These are phyloP conservation scores for Pulveroboletus sp. DNA, from an alignment of 768 basidiomycete species.

Conservation along the genomic window DNA sequence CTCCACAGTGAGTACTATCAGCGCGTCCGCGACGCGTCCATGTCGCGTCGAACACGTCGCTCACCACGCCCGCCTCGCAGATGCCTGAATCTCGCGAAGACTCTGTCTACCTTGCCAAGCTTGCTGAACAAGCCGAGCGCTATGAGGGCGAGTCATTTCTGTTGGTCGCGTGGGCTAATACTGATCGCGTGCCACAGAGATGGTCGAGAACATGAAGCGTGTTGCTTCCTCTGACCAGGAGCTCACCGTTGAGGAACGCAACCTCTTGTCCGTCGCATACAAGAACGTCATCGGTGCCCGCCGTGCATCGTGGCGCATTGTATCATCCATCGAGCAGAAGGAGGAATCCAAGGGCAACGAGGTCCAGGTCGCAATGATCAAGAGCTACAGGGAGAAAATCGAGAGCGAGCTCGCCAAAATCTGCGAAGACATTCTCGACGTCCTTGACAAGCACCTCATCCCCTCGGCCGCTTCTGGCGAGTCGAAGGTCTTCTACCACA, in stretches of 20 bases:
- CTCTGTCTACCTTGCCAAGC: conserved; percentile 99
- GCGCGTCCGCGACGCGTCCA: conserved; percentile 41
- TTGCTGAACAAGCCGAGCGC: conserved; percentile 99
- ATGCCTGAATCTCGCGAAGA: conserved; percentile 88
- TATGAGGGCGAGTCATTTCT: conserved; percentile 73
- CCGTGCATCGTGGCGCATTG: conserved; percentile 96
- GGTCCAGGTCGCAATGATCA: conserved; percentile 95
- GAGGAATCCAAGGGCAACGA: conserved; percentile 99
- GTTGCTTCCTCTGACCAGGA: conserved; percentile 98
- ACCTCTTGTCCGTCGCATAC: conserved; percentile 96
- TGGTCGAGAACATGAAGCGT: conserved; percentile 99
- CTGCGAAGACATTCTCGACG: conserved; percentile 97
- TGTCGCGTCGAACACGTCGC: conserved; percentile 20
- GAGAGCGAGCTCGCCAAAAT: conserved; percentile 96
- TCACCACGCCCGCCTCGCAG: conserved; percentile 34
- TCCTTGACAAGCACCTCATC: conserved; percentile 97
- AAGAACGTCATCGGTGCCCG: conserved; percentile 99
- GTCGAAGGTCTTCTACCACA: conserved; percentile 99
- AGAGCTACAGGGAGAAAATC: conserved; percentile 96
- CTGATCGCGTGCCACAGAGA: conserved; percentile 51
- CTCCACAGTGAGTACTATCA: conserved; percentile 39
- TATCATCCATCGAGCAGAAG: conserved; percentile 98
- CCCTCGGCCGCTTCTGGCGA: conserved; percentile 96
- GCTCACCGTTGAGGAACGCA: conserved; percentile 97
- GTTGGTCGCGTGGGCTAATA: conserved; percentile 14